Percentiles rank a stretch among this genome's conserved stretches.
These are phyloP conservation scores for Hymenoscyphus scutula DNA, from an alignment of 2,329 filamentous ascomycete species.

Conservation along the genomic window DNA sequence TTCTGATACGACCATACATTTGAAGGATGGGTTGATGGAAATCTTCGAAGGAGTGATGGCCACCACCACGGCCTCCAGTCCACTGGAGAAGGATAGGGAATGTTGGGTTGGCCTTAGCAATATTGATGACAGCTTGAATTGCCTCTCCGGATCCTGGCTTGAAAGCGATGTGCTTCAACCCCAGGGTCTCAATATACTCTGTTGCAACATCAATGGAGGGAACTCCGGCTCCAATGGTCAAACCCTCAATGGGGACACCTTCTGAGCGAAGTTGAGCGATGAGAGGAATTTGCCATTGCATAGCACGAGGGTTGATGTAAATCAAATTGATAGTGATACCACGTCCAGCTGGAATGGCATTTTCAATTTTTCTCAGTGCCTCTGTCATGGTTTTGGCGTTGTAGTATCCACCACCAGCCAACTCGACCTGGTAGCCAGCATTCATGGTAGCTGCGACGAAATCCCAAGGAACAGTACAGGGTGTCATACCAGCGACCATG, in stretches of 20 bases:
- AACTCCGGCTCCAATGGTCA: conserved; percentile 90
- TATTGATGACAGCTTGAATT: conserved; percentile 87
- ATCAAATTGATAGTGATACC: conserved; percentile 90
- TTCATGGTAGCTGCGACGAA: conserved; percentile 93
- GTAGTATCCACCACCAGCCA: conserved; percentile 88
- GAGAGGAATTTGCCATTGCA: conserved; percentile 89
- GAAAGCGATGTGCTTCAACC: conserved; percentile 90
- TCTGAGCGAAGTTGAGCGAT: conserved; percentile 77
- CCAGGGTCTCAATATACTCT: conserved; percentile 90
- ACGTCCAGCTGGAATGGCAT: conserved; percentile 76
- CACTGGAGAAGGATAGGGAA: conserved; percentile 94
- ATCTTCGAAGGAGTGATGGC: conserved; percentile 92
- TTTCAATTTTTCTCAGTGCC: conserved; percentile 81
- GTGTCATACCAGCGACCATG: conserved; percentile 93
- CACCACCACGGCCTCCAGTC: conserved; percentile 91
- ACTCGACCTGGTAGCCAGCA: conserved; percentile 89
- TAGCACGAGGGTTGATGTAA: conserved; percentile 84
- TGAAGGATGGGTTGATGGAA: conserved; percentile 89
- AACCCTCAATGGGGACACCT: conserved; percentile 85
- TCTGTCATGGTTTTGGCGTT: conserved; percentile 78
- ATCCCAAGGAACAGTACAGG: conserved; percentile 83
- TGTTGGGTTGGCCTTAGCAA: conserved; percentile 87
- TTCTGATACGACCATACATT: conserved; percentile 86
- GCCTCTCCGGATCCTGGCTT: conserved; percentile 88
- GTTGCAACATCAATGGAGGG: conserved; percentile 91